Conservation (phyloP, 2,329 filamentous ascomycete genomes). For the Penicillium sp. region DNA sequence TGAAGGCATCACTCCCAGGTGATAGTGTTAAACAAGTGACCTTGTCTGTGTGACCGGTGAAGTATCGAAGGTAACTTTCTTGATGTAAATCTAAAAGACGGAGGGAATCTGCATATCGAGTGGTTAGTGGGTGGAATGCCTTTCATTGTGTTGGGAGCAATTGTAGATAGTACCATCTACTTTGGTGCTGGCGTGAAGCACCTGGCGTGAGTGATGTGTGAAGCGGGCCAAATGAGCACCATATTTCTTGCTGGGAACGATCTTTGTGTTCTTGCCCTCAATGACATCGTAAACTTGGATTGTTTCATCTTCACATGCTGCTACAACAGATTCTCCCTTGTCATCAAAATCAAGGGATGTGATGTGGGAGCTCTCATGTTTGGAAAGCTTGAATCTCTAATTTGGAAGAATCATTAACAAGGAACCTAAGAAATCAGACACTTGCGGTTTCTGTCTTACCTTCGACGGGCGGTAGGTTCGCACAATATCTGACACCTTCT, state of each 20-base stretch:
- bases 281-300: conserved; percentile 94
- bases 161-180: conserved; percentile 65
- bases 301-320: conserved; percentile 87
- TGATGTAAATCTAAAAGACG: conserved; percentile 85
- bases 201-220: conserved; percentile 83
- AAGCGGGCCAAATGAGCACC: conserved; percentile 92
- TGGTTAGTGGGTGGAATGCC: background rate
- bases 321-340: conserved; percentile 85
- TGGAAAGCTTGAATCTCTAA: conserved; percentile 19
- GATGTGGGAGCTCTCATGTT: conserved; percentile 51
- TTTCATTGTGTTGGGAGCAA: background rate
- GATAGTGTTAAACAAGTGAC: conserved; percentile 83
- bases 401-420: background rate
- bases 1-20: conserved; percentile 82
- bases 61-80: conserved; percentile 95
- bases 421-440: background rate
- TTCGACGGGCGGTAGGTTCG: conserved; percentile 74
- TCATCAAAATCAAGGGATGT: conserved; percentile 96
- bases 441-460: conserved; percentile 45
- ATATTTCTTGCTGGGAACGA: conserved; percentile 91
- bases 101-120: conserved; percentile 57
- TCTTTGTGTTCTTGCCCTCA: conserved; percentile 85
- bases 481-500: conserved; percentile 74
- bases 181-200: conserved; percentile 94
- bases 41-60: conserved; percentile 78